Base-by-base conservation (phyloP, 441 rosid genomes). In the Euphorbia celastroides region DNA sequence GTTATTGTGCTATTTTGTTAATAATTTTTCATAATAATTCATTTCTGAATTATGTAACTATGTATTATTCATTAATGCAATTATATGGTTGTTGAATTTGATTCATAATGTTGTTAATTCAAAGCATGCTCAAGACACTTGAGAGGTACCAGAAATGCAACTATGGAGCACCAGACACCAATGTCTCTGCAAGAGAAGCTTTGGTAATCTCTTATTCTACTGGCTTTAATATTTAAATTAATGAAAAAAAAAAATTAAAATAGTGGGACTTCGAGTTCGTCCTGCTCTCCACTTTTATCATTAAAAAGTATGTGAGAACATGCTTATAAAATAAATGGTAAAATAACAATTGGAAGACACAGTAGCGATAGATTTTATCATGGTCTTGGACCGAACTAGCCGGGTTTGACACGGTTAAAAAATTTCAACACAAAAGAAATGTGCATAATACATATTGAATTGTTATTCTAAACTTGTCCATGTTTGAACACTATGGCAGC, bases 91-190 rank as follows among this genome's bases (percentile, higher is more conserved):
- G 23, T 50, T 23, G 22, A 50, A 44, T 36, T 31, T 11, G 51
- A 44, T 56, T 57, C 23, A 30, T 23, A 42, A n/a, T 26, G 17
- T 7, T 50, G 9, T 44, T 11, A 7, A 12, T 62, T 0, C 34
- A 14, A 34, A 93, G 98, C 83, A 93, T 87, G 96, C 81, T 90
- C 68, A 71, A 86, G 71, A 93, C 97, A 27, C 82, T 93, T 42
- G 99, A 93, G 80, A 88, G 99, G 88, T 93, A 93, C 80, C 95
- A 93, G 71, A 93, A 91, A 74, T 89, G 96, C 70, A 93, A 89
- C 86, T 93, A 89, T 78, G 99, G 95, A 81, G 96, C 93, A 31
- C 97, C 99, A 26, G 96, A 91, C 66, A 61, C 92, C 36, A 88
- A 80, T 74, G 79, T 81, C 54, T 93, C 96, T n/a, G 65, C 96